These are phyloP conservation scores for Fraxinus americana DNA, from an alignment of 257 asterid genomes.

Conservation along the genomic window DNA sequence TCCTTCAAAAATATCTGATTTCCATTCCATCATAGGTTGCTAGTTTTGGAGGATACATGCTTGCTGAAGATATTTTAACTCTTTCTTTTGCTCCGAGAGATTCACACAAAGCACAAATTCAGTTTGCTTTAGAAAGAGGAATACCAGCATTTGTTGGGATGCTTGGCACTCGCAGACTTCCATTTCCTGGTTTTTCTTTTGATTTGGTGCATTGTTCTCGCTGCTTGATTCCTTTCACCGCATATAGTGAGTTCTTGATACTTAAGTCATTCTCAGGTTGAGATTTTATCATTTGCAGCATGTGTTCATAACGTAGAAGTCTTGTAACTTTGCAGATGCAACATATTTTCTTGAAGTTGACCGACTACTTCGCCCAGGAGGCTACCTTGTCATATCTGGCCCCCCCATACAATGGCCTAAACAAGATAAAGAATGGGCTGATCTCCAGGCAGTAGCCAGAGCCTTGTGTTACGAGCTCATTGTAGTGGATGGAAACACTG, in stretches of 20 bases:
- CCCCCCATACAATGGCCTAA: constrained; percentile 98
- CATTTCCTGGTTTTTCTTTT: constrained; percentile 86
- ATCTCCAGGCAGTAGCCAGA: constrained; percentile 89
- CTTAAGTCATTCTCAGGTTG: not conserved
- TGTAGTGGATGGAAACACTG: constrained; percentile 96
- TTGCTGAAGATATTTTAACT: constrained; percentile 73
- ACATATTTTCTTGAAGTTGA: constrained; percentile 96
- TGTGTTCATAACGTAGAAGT: constrained; percentile 26
- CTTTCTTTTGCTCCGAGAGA: constrained; percentile 98
- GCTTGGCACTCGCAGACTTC: constrained; percentile 97
- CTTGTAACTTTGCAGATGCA: constrained; percentile 66
- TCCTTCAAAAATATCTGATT: not conserved
- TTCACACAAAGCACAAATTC: constrained; percentile 95
- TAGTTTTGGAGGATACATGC: constrained; percentile 96
- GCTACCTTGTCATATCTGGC: constrained; percentile 91
- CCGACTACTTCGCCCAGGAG: constrained; percentile 95
- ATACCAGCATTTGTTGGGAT: constrained; percentile 94
- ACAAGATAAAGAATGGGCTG: constrained; percentile 97
- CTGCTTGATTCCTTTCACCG: constrained; percentile 91
- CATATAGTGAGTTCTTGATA: constrained; percentile 69
- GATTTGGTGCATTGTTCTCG: constrained; percentile 97
- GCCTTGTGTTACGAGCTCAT: constrained; percentile 85
- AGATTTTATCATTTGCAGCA: constrained; percentile 10
- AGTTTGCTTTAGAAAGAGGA: constrained; percentile 97
- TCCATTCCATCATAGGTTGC: constrained; percentile 66